Evolutionary conservation across 257 asterid genomes (phyloP), one percentile per base, ranked within the genome.

Genomic region (Ocimum tenuiflorum): DNA sequence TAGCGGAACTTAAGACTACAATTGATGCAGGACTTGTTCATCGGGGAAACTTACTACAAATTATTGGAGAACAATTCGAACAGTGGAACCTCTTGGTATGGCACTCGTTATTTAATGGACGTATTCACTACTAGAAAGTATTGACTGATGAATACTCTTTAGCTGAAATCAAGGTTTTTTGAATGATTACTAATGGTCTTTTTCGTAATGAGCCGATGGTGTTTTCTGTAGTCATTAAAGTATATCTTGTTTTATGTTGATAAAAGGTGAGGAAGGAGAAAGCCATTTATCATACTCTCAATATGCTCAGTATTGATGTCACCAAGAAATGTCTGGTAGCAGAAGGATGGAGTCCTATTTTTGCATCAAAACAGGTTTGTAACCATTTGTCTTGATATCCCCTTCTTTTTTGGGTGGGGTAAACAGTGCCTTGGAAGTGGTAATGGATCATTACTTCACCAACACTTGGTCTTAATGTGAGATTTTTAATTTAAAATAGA

Each of bases 321-420:
- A 78, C 95, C 48, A 90, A 85, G 85, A 94, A 90, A 86, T 90
- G 99, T 75, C 92, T 94, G 22, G 99, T 94, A 53, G 99, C 96
- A 43, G 99, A 94, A 83, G 99, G 99, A 24, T 94, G 99, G 97
- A 88, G 97, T 81, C 99, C 99, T 67, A 83, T 82, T 77, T 94
- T 85, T 81, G 99, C 99, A 14, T 71, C 91, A 35, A 82, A 86
- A 71, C 88, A 94, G 96, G 99, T 88, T 19, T 50, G 58, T 39
- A 19, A 46, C n/a, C 35, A 19, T 67, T 45, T 41, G 24, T 7
- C 69, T 7, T 14, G 33, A 22, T 27, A 19, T 65, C 29, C 11
- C 4, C 42, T 15, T 19, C 6, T 15, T 64, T 53, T 48, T 45
- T 3, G 42, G 3, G 7, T 38, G 14, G 20, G 31, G 52, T 50